Base-by-base conservation (phyloP, 2,329 filamentous ascomycete genomes). In the Alternaria brassicicola region DNA sequence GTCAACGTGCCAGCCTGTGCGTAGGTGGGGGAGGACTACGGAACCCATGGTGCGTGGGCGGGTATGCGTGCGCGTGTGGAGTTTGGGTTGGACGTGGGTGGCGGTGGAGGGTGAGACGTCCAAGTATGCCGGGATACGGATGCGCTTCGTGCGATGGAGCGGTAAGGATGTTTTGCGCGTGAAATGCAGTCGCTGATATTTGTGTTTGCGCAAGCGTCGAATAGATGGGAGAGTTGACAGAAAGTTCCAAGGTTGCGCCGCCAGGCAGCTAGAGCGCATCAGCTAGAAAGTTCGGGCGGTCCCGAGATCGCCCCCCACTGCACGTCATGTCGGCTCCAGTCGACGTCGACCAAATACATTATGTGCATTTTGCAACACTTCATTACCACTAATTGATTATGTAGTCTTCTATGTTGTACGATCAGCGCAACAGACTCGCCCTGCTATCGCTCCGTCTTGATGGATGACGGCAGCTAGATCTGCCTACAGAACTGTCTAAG, bases 1-100 rank as follows among this genome's bases (percentile, higher is more conserved):
- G 83, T 98, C 95, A 74, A 99, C 95, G 79, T 99, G 95, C 95
- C 94, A 99, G 78, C 92, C 95, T 39, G 91, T 93, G 69, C 87
- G 86, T 45, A 99, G 86, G 79, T 98, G 94, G 43, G 94, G 94
- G 52, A 99, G 88, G 48, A 96, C 91, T 63, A 97, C 91, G 71
- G 93, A 97, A 70, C 93, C 92, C 87, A 88, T 88, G 52, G 38
- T 67, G 50, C 7, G 19, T 45, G 23, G 17, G 35, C 31, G 12
- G 3, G 43, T 19, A 13, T 46, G 30, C 19, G 19, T 15, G 12
- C 2, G 28, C 19, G 28, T 30, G 30, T 47, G 19, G 28, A 31
- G 30, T 31, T n/a, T 13, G 43, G 9, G 43, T 47, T 33, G 28
- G 4, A 33, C 4, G 19, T 47, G 43, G 15, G 43, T n/a, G 43